A percentile compares a stretch with the other conserved stretches of the same genome.
These are phyloP conservation scores for Pseudotulostoma volvatum DNA, from an alignment of 495 filamentous ascomycete genomes.

Conservation along the genomic window DNA sequence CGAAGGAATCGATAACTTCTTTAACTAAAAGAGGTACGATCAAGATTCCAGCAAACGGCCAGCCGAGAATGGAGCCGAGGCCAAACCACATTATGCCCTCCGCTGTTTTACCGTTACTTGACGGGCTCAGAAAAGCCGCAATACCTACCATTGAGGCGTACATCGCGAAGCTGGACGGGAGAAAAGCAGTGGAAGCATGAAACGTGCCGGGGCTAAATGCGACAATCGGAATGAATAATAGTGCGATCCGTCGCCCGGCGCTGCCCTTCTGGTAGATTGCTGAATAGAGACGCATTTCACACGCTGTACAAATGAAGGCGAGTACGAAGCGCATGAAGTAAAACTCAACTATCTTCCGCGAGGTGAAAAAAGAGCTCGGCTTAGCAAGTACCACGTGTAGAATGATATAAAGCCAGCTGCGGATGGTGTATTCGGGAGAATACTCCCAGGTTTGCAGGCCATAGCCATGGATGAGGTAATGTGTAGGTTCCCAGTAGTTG, in stretches of 20 bases:
- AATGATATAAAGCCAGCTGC: slow-evolving; percentile 88
- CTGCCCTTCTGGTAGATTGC: slow-evolving; percentile 43
- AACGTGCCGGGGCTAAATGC: slow-evolving; percentile 81
- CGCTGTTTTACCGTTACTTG: slow-evolving; percentile 54
- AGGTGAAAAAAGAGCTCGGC: slow-evolving; percentile 42
- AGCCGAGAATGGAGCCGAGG: slow-evolving; percentile 75
- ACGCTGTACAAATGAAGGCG: slow-evolving; percentile 58
- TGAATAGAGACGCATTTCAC: slow-evolving; percentile 65
- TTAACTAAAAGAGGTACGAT: slow-evolving; percentile 69
- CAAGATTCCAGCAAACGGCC: slow-evolving; percentile 83
- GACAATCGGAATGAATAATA: slow-evolving; percentile 63
- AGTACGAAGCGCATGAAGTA: slow-evolving; percentile 66
- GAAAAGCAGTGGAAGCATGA: slow-evolving; percentile 68
- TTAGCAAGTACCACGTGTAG: slow-evolving; percentile 63
- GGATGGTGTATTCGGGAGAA: slow-evolving; percentile 85
- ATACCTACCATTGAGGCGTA: slow-evolving; percentile 78
- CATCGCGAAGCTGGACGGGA: slow-evolving; percentile 96
- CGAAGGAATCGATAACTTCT: slow-evolving; percentile 45
- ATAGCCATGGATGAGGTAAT: slow-evolving; percentile 85
- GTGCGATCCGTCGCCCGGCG: slow-evolving; percentile 62
- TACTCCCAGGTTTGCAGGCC: slow-evolving; percentile 99
- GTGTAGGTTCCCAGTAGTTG: slow-evolving; percentile 98
- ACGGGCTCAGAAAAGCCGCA: slow-evolving; percentile 76
- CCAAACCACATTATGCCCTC: slow-evolving; percentile 86
- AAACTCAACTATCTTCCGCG: slow-evolving; percentile 54